Percentiles rank a stretch among this genome's conserved stretches.
Conservation (phyloP, 192 early-diverging fungal species). For the Chytriomyces hyalinus region DNA sequence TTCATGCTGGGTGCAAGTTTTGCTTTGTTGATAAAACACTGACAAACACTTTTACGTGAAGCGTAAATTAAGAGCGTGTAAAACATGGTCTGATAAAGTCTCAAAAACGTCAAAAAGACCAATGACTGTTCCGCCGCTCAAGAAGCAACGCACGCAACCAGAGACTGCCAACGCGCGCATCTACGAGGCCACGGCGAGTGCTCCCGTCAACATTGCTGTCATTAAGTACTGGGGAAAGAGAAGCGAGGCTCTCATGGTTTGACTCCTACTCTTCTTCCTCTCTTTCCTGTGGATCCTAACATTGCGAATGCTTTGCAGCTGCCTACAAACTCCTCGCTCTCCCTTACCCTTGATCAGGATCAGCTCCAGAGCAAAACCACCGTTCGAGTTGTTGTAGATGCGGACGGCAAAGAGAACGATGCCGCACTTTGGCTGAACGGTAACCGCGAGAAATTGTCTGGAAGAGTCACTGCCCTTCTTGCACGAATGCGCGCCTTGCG, state of each 20-base stretch:
- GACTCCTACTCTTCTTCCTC: too few relatives aligned
- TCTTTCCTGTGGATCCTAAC: too few relatives aligned
- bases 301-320: slow-evolving; percentile 42
- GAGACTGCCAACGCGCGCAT: not conserved
- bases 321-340: slow-evolving; percentile 97
- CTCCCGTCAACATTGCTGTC: slow-evolving; percentile 99
- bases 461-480: slow-evolving; percentile 69
- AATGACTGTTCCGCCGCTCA: not conserved
- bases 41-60: not conserved
- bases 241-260: slow-evolving; percentile 74
- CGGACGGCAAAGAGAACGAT: slow-evolving; percentile 42
- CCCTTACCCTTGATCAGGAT: slow-evolving; percentile 95
- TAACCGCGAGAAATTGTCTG: slow-evolving; percentile 78
- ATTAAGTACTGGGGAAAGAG: slow-evolving; percentile 99
- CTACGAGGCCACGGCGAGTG: slow-evolving; percentile 80
- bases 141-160: too few relatives aligned
- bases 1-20: not conserved
- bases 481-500: slow-evolving; percentile 70
- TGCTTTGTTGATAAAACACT: not conserved
- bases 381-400: slow-evolving; percentile 62
- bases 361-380: slow-evolving; percentile 95
- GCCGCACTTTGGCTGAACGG: slow-evolving; percentile 98
- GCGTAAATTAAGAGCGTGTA: too few relatives aligned
- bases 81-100: too few relatives aligned
- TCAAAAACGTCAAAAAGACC: not conserved